A percentile compares a stretch with the other conserved stretches of the same genome.
These are phyloP conservation scores for Boeremia lycopersici DNA, from an alignment of 2,329 filamentous ascomycete genomes.

Conservation along the genomic window DNA sequence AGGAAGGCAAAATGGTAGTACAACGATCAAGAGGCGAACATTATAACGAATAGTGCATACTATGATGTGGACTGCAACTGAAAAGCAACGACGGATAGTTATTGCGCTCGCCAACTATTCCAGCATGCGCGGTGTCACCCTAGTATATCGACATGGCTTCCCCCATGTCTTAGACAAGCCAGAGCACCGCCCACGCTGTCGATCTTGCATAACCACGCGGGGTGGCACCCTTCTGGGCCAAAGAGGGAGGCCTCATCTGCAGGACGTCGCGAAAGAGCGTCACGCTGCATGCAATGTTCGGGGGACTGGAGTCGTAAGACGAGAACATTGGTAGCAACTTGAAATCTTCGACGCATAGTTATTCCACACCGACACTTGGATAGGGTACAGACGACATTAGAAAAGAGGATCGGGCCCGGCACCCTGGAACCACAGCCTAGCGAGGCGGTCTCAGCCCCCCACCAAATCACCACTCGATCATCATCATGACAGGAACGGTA, in stretches of 20 bases:
- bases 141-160: constrained; percentile 3
- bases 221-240: neutral
- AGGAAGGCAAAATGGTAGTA: neutral
- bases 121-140: constrained; percentile 13
- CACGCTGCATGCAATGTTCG: neutral
- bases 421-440: neutral
- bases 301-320: neutral
- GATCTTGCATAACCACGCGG: constrained; percentile 3
- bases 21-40: neutral
- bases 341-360: neutral
- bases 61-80: neutral
- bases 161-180: constrained; percentile 9
- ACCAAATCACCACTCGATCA: constrained; percentile 1
- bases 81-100: constrained; percentile 6
- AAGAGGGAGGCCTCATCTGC: neutral
- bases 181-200: neutral
- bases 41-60: neutral
- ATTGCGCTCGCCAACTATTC: neutral
- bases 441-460: neutral
- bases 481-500: neutral
- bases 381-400: neutral
- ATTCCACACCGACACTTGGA: neutral
- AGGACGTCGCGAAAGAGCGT: constrained; percentile 3
- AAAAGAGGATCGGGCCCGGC: neutral
- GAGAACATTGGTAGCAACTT: neutral